Conservation (phyloP, 345 rosid species). For the Angophora floribunda region DNA sequence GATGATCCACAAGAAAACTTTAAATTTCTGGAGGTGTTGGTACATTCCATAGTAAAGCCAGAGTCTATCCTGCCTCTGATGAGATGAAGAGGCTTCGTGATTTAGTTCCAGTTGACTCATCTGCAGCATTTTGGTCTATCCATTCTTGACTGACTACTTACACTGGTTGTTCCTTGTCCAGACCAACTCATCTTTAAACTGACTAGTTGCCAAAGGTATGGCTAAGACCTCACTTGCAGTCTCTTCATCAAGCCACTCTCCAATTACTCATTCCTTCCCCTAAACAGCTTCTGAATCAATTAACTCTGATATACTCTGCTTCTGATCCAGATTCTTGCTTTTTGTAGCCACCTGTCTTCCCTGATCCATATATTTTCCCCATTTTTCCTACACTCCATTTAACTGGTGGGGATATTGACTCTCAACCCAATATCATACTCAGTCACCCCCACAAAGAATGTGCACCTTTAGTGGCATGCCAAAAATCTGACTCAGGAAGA, state of each 20-base stretch:
- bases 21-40: not conserved
- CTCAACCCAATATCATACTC: not conserved
- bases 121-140: not conserved
- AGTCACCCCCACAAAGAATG: not conserved
- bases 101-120: not conserved
- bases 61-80: not conserved
- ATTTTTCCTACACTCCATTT: not conserved
- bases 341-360: not conserved
- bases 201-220: not conserved
- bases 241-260: not conserved
- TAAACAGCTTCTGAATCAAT: not conserved
- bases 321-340: not conserved
- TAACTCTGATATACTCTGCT: not conserved
- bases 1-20: not conserved
- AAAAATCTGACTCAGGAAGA: not conserved
- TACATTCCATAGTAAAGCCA: not conserved
- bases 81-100: not conserved
- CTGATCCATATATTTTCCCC: not conserved
- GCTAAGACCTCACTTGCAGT: not conserved
- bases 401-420: not conserved
- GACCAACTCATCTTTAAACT: not conserved
- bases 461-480: not conserved
- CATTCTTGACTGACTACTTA: not conserved
- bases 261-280: not conserved
- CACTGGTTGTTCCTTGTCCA: not conserved